phyloP scores from a whole-genome alignment of 1,284 basidiomycete genomes.

The Tilletia setariae region DNA sequence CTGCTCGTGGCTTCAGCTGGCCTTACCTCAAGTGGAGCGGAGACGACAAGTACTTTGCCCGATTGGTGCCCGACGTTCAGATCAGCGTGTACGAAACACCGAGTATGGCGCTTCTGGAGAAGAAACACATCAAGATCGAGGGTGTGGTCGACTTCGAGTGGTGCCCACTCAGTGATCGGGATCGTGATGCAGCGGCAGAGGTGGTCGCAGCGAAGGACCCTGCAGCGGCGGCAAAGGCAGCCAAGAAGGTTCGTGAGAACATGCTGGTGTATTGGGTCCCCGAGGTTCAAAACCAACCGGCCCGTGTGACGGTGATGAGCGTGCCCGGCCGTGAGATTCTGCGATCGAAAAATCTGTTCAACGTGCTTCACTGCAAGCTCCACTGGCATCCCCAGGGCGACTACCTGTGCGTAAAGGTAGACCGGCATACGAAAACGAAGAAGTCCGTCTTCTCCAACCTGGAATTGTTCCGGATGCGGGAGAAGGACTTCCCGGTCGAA shows the following conservation, averaged over 20 bases:
- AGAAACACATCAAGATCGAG: conserved; percentile 96
- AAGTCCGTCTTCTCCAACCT: conserved; percentile 98
- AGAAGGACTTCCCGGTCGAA: conserved; percentile 97
- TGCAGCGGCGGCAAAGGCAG: conserved; percentile 34
- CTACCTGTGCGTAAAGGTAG: conserved; percentile 98
- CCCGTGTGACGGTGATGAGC: conserved; percentile 85
- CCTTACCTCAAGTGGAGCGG: conserved; percentile 96
- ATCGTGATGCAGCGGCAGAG: conserved; percentile 61
- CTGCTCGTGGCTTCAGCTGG: conserved; percentile 72
- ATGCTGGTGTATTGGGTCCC: conserved; percentile 98
- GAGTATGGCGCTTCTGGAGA: conserved; percentile 87
- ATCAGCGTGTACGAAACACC: conserved; percentile 97
- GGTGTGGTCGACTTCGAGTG: conserved; percentile 99
- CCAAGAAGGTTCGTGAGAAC: conserved; percentile 69
- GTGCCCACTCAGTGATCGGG: conserved; percentile 86
- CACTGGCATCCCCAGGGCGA: conserved; percentile 99
- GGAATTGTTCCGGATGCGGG: conserved; percentile 94
- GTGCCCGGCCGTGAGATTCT: conserved; percentile 82
- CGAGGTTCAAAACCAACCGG: conserved; percentile 91
- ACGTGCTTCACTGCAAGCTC: conserved; percentile 96
- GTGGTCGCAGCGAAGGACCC: conserved; percentile 23
- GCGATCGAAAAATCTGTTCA: conserved; percentile 96
- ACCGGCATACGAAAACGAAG: conserved; percentile 98
- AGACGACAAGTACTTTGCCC: conserved; percentile 91
- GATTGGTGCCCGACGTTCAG: conserved; percentile 80